Base-by-base conservation (phyloP, 768 basidiomycete genomes). In the Steccherinum ochraceum region DNA sequence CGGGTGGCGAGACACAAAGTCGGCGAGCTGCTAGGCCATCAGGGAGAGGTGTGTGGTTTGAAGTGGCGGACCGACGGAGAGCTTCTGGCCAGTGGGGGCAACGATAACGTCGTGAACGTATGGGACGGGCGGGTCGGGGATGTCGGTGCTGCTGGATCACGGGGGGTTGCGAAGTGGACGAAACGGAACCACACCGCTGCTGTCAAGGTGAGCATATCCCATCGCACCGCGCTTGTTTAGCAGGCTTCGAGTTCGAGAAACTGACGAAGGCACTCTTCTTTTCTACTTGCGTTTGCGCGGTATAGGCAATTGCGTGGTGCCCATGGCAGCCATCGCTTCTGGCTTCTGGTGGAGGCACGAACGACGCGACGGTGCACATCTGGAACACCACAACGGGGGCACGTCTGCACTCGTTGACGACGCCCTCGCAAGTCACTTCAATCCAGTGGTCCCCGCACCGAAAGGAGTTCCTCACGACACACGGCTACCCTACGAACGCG, bases 71-170 rank as follows among this genome's bases (percentile, higher is more conserved):
- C 74, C 2, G 94, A 94, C 57, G 92, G 93, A 0, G 86, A 93
- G 65, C 72, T 95, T 18, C 75, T 99, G 20, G 95, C 95, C 0
- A 93, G 90, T 57, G 95, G 95, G 2, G 95, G 93, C 0, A 96
- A 98, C 62, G 96, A 98, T 67, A 97, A 98, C 56, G 93, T 96
- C 18, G 93, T 98, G 49, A 95, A 96, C 61, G 86, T 96, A 46
- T 99, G 95, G 95, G 95, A 99, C 58, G 89, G 86, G 4, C 77
- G 89, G 49, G 72, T 56, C 49, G 62, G 62, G 10, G 64, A 64
- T 61, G 53, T 61, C 19, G 30, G 30, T 16, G 51, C 52, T 1
- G 42, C 60, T n/a, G 58, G 58, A 2, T 50, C 59, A 10, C 47
- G 63, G 24, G 63, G 52, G 18, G 62, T 43, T 60, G 61, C 79